phyloP scores from a whole-genome alignment of 176 grass and related monocot species.

The Bolboschoenus planiculmis region DNA sequence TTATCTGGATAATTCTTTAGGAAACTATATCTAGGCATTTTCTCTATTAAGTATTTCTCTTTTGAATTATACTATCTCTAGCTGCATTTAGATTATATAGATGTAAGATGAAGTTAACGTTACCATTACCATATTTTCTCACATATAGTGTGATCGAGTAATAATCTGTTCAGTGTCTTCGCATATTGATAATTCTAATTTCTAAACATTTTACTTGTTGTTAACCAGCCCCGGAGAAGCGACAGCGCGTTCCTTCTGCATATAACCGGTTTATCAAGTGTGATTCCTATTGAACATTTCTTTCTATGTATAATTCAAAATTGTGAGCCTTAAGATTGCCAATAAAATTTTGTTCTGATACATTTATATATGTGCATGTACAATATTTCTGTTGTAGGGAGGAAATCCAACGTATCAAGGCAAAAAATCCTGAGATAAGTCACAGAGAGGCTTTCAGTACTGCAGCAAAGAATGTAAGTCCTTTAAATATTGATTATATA shows the following conservation, averaged over 20 bases:
- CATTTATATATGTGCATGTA: neutral
- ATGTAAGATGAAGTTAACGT: neutral
- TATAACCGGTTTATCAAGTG: slow-evolving; percentile 99
- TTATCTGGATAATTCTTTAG: neutral
- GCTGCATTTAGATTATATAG: neutral
- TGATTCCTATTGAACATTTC: slow-evolving; percentile 11
- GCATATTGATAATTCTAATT: neutral
- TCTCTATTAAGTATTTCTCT: neutral
- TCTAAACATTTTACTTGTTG: neutral
- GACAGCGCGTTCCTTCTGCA: slow-evolving; percentile 84
- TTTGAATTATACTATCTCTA: neutral
- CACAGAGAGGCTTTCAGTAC: slow-evolving; percentile 96
- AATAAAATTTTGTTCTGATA: neutral
- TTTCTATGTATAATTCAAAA: neutral
- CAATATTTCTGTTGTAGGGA: slow-evolving; percentile 33
- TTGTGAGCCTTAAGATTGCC: neutral
- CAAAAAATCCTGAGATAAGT: slow-evolving; percentile 89
- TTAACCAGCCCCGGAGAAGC: slow-evolving; percentile 68
- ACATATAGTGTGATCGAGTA: neutral
- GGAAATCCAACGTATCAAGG: slow-evolving; percentile 90
- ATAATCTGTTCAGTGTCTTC: neutral
- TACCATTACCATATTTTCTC: neutral
- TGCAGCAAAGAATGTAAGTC: slow-evolving; percentile 91
- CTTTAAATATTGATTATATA: neutral
- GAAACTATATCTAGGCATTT: neutral